Evolutionary conservation across 768 basidiomycete genomes (phyloP).

Genomic region (Leccinum uliginosum): DNA sequence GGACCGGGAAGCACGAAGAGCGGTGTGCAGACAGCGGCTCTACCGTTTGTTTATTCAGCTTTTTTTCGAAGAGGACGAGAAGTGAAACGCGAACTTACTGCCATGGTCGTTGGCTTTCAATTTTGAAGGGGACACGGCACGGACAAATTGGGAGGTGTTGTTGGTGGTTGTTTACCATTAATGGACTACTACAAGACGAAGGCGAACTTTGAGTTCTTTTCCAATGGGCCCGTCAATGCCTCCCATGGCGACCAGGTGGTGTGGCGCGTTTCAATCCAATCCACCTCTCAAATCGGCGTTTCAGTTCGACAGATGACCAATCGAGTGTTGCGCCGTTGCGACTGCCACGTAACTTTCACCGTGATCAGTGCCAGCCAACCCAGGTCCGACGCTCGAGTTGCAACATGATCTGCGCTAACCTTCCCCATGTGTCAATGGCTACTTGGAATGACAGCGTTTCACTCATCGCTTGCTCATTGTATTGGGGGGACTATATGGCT

Average conservation of each 20-base stretch:
- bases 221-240: neutral
- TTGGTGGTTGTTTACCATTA: conserved; percentile 13
- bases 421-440: neutral
- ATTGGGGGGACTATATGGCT: neutral
- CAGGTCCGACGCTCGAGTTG: neutral
- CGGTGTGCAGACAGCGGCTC: conserved; percentile 19
- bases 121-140: conserved; percentile 6
- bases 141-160: conserved; percentile 20
- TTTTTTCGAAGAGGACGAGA: neutral
- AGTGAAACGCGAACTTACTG: conserved; percentile 15
- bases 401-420: neutral
- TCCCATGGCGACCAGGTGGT: neutral
- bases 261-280: neutral
- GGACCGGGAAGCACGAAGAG: conserved; percentile 18
- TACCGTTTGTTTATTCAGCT: conserved; percentile 1
- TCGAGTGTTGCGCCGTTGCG: neutral
- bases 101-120: conserved; percentile 21
- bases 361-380: too few relatives aligned
- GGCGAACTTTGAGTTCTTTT: too few relatives aligned
- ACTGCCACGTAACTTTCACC: neutral
- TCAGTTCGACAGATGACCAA: neutral
- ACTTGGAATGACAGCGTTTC: neutral
- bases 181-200: too few relatives aligned
- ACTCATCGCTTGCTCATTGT: neutral
- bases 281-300: neutral